Evolutionary conservation across 208 protist species (phyloP).

Genomic region (Acanthamoeba lenticulata): DNA sequence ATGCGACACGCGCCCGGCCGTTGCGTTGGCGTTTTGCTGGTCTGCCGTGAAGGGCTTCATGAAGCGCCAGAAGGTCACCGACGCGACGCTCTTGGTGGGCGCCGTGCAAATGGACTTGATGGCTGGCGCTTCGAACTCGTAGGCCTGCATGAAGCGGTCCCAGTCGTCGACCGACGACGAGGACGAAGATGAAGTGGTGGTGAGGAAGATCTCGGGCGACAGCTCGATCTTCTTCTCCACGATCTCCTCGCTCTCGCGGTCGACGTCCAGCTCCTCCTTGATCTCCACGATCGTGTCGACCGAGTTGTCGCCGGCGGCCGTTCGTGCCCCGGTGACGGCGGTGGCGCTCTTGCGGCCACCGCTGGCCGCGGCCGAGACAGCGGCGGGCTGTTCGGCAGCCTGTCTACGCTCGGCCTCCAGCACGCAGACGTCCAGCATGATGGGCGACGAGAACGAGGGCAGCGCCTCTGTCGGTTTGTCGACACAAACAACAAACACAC

Average conservation of each 20-base stretch:
- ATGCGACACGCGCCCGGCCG: neutral
- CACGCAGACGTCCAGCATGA: neutral
- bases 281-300: neutral
- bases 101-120: neutral
- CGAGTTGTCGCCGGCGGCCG: neutral
- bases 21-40: neutral
- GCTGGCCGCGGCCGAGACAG: no score
- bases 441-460: neutral
- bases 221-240: constrained; percentile 39
- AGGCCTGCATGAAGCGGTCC: neutral
- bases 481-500: neutral
- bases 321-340: neutral
- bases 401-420: neutral
- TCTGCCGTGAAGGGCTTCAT: neutral
- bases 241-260: constrained; percentile 11
- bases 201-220: neutral
- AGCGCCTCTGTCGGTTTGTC: neutral
- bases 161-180: no score
- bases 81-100: neutral
- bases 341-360: neutral
- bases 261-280: neutral
- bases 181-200: neutral
- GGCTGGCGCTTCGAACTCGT: neutral
- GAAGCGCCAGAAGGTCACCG: neutral
- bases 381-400: no score